Base-by-base conservation (phyloP, 768 basidiomycete species). In the Pleurotus cornucopiae region DNA sequence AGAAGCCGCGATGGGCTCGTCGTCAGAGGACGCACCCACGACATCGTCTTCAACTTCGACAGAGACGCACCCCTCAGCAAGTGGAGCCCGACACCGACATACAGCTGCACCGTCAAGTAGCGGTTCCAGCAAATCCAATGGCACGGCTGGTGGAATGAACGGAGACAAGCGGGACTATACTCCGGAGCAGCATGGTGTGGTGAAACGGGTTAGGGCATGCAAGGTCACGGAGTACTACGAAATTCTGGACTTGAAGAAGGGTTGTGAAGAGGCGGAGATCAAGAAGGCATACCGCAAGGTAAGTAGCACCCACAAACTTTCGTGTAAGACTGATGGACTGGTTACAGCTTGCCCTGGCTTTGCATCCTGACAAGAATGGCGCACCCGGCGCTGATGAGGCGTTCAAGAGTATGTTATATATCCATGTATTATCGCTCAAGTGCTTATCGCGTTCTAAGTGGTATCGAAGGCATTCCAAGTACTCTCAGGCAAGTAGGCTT, bases 321-420 rank as follows among this genome's bases (percentile, higher is more conserved):
- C 18, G 56, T 59, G 23, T 26, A 18, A 34, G 30, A 43, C 46
- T 39, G 9, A 14, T 58, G 26, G 54, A 41, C 55, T 6, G 26
- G 14, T 30, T 23, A 1, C 61, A 94, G 91, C 79, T 96, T 58
- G 94, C 94, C 39, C 76, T 97, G 57, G 89, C 90, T 52, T 71
- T 94, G 46, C 92, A 95, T 71, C 92, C 92, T 3, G 92, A 95
- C 68, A 95, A 89, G 76, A 97, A 96, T 64, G 93, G 94, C 5
- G 96, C 96, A 16, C 95, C 96, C n/a, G 91, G 93, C 40, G 96
- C 96, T 13, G 96, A 98, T 58, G 96, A 98, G 68, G 96, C 96
- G 2, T 98, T 98, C 75, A 98, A 98, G 76, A 77, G 96, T 98
- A 64, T 54, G 87, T 79, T 49, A 57, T 23, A 37, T 41, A 54